phyloP scores from a whole-genome alignment of 2,329 filamentous ascomycete genomes.

The Epichloe festucae region DNA sequence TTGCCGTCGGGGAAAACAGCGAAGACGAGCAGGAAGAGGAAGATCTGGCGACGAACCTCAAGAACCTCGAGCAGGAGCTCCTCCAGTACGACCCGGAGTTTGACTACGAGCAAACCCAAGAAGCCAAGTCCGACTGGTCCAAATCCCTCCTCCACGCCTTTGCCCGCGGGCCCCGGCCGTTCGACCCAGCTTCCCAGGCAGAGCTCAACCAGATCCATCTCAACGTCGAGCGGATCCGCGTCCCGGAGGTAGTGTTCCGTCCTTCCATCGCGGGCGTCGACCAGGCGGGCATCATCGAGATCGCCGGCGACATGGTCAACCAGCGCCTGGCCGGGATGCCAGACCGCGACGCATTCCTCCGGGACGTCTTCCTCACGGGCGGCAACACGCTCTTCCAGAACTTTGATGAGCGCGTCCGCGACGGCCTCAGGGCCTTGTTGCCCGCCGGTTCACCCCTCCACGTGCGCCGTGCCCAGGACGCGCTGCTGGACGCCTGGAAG shows the following conservation, averaged over 20 bases:
- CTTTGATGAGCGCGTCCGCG: slow-evolving; percentile 70
- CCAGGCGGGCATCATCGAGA: slow-evolving; percentile 87
- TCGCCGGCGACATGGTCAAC: slow-evolving; percentile 76
- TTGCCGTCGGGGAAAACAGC: slow-evolving; percentile 68
- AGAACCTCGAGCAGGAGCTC: slow-evolving; percentile 69
- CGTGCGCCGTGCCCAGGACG: slow-evolving; percentile 62
- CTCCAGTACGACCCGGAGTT: slow-evolving; percentile 79
- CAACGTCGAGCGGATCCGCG: slow-evolving; percentile 90
- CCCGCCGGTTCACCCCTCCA: slow-evolving; percentile 54
- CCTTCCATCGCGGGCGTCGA: slow-evolving; percentile 84
- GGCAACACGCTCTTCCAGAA: slow-evolving; percentile 77
- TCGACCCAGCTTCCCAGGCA: slow-evolving; percentile 64
- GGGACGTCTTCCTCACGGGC: slow-evolving; percentile 88
- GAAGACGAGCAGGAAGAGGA: slow-evolving; percentile 90
- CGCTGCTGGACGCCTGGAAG: slow-evolving; percentile 80
- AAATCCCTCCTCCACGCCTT: slow-evolving; percentile 87
- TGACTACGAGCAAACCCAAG: slow-evolving; percentile 81
- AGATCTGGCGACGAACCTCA: slow-evolving; percentile 62
- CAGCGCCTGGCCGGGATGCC: slow-evolving; percentile 55
- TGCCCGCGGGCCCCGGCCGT: slow-evolving; percentile 73
- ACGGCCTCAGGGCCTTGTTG: slow-evolving; percentile 60
- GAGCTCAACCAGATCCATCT: slow-evolving; percentile 83
- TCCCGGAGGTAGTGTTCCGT: slow-evolving; percentile 87
- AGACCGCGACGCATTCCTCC: slow-evolving; percentile 56
- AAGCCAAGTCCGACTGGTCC: slow-evolving; percentile 90